These are phyloP conservation scores for Xanthoconium stramineum DNA, from an alignment of 768 basidiomycete genomes.

Conservation along the genomic window DNA sequence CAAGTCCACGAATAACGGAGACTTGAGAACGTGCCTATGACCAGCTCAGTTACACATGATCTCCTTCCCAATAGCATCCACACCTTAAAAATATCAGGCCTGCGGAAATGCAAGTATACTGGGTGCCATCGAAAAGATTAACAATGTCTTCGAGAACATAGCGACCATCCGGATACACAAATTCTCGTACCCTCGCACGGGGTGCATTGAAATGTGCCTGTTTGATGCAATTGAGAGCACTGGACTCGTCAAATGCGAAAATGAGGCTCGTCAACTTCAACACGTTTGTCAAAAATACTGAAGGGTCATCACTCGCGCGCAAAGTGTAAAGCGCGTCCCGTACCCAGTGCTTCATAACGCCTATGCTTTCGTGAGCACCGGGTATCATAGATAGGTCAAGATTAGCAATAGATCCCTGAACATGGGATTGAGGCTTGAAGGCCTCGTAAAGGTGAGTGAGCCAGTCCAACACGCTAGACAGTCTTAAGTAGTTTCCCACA, in stretches of 20 bases:
- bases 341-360: slow-evolving; percentile 45
- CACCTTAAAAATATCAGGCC: slow-evolving; percentile 43
- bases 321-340: slow-evolving; percentile 42
- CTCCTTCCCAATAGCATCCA: slow-evolving; percentile 1
- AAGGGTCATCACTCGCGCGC: background rate
- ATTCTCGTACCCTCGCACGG: background rate
- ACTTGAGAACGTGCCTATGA: slow-evolving; percentile 43
- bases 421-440: slow-evolving; percentile 44
- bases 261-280: slow-evolving; percentile 37
- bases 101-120: slow-evolving; percentile 24
- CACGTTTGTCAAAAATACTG: slow-evolving; percentile 34
- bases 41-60: slow-evolving; percentile 16
- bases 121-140: slow-evolving; percentile 27
- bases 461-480: slow-evolving; percentile 23
- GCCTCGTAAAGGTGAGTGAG: slow-evolving; percentile 46
- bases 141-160: slow-evolving; percentile 36
- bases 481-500: no score
- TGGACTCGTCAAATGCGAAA: slow-evolving; percentile 36
- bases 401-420: slow-evolving; percentile 42
- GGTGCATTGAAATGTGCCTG: slow-evolving; percentile 31
- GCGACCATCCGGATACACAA: slow-evolving; percentile 14
- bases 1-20: slow-evolving; percentile 40
- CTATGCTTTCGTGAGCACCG: slow-evolving; percentile 35
- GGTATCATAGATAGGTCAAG: slow-evolving; percentile 38
- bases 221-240: slow-evolving; percentile 34